phyloP scores from a whole-genome alignment of 345 rosid species.

The Gossypium arboreum region DNA sequence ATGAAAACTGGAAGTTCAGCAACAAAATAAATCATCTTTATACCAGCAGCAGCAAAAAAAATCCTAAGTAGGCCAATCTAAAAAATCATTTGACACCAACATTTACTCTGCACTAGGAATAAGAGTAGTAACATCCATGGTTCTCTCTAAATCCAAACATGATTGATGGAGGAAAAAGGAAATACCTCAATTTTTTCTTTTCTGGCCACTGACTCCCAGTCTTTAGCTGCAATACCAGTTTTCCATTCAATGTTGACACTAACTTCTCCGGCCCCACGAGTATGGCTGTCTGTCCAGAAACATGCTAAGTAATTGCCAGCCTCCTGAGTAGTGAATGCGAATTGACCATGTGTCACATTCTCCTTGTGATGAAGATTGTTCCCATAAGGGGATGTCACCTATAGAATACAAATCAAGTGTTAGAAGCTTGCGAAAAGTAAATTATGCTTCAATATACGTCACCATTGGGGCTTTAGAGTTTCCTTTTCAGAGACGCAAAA shows the following conservation, averaged over 20 bases:
- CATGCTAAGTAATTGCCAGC: conserved; percentile 81
- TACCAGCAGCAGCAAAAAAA: neutral
- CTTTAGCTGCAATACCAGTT: conserved; percentile 86
- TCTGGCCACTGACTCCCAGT: conserved; percentile 91
- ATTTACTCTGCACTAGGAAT: neutral
- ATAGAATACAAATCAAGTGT: neutral
- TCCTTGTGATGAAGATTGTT: conserved; percentile 67
- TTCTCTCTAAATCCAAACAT: neutral
- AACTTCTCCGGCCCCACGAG: conserved; percentile 27
- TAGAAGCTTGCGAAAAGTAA: neutral
- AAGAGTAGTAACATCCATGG: neutral
- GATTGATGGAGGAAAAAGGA: neutral
- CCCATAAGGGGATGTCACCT: conserved; percentile 92
- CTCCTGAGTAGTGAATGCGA: conserved; percentile 88
- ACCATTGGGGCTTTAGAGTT: neutral
- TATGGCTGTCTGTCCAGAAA: conserved; percentile 49
- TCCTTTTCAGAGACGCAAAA: neutral
- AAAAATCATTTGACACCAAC: neutral
- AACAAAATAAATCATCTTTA: neutral
- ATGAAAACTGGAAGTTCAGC: neutral
- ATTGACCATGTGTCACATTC: conserved; percentile 78
- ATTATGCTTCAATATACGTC: neutral
- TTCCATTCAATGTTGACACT: conserved; percentile 87
- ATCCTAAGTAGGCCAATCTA: neutral
- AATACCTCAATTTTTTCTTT: conserved; percentile 82